phyloP scores from a whole-genome alignment of 2,329 filamentous ascomycete species.

The Monilinia aucupariae region DNA sequence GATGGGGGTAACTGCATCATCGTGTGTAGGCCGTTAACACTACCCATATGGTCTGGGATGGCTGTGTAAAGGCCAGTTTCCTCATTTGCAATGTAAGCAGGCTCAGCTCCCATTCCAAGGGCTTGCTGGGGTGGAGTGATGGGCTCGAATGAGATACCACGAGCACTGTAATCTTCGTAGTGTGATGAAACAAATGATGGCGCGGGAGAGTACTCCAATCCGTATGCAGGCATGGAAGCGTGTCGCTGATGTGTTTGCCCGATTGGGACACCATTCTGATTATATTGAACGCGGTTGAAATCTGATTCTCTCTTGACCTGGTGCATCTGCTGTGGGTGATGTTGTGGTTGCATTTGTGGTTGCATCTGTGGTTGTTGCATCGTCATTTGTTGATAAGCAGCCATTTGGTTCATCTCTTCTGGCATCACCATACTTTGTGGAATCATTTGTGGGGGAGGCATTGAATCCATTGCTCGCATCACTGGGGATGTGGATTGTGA shows the following conservation, averaged over 20 bases:
- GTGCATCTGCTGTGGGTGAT: conserved; percentile 58
- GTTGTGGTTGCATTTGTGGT: conserved; percentile 37
- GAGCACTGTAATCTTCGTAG: conserved; percentile 95
- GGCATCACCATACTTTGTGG: conserved; percentile 51
- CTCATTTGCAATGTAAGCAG: conserved; percentile 96
- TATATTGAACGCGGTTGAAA: conserved; percentile 76
- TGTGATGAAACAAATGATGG: conserved; percentile 98
- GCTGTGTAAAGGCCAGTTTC: conserved; percentile 94
- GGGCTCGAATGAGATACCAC: conserved; percentile 92
- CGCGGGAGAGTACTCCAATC: conserved; percentile 92
- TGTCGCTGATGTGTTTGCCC: conserved; percentile 82
- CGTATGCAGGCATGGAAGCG: conserved; percentile 95
- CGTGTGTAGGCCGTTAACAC: conserved; percentile 71
- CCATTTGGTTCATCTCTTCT: conserved; percentile 59
- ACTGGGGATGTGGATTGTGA: conserved; percentile 80
- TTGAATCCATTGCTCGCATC: conserved; percentile 84
- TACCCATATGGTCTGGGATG: conserved; percentile 76
- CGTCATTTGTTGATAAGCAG: conserved; percentile 61
- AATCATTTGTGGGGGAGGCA: conserved; percentile 87
- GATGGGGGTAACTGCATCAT: conserved; percentile 89
- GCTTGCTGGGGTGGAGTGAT: conserved; percentile 93
- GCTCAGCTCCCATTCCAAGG: conserved; percentile 74
- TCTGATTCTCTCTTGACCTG: conserved; percentile 87
- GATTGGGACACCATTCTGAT: conserved; percentile 84
- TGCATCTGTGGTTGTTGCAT: conserved; percentile 59